These are phyloP conservation scores for Eragrostis nindensis DNA, from an alignment of 176 grass and related monocot species.

Conservation along the genomic window DNA sequence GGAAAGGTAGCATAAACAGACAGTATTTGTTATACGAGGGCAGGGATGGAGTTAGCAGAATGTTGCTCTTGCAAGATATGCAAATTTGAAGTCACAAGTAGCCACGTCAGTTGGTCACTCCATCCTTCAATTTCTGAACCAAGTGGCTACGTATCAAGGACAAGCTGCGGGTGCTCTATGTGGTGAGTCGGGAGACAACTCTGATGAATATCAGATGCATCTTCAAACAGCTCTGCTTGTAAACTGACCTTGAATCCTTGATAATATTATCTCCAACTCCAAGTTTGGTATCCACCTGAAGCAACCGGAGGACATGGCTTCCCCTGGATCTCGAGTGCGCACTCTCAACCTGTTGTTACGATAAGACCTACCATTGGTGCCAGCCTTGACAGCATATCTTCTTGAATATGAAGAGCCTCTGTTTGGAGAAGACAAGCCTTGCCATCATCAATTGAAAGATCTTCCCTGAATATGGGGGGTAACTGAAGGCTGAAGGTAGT, in stretches of 20 bases:
- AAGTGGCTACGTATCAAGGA: conserved; percentile 60
- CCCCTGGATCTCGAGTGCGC: background rate
- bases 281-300: conserved; percentile 49
- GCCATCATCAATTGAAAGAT: background rate
- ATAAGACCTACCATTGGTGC: conserved; percentile 33
- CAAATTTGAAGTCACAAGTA: conserved; percentile 46
- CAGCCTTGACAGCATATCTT: too few relatives aligned
- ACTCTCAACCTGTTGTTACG: conserved; percentile 41
- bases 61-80: background rate
- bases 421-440: background rate
- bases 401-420: too few relatives aligned
- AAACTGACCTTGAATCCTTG: conserved; percentile 35
- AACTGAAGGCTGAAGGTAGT: conserved; percentile 32
- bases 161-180: conserved; percentile 44
- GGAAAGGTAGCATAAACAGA: background rate
- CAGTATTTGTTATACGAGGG: background rate
- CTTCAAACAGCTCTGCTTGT: background rate
- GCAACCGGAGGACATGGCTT: conserved; percentile 24
- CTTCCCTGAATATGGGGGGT: background rate
- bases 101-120: conserved; percentile 27
- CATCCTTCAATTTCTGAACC: conserved; percentile 23
- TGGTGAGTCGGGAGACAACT: background rate
- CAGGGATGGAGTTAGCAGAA: background rate
- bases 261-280: conserved; percentile 35
- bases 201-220: background rate